These are phyloP conservation scores for Diaporthe australafricana DNA, from an alignment of 2,329 filamentous ascomycete genomes.

Conservation along the genomic window DNA sequence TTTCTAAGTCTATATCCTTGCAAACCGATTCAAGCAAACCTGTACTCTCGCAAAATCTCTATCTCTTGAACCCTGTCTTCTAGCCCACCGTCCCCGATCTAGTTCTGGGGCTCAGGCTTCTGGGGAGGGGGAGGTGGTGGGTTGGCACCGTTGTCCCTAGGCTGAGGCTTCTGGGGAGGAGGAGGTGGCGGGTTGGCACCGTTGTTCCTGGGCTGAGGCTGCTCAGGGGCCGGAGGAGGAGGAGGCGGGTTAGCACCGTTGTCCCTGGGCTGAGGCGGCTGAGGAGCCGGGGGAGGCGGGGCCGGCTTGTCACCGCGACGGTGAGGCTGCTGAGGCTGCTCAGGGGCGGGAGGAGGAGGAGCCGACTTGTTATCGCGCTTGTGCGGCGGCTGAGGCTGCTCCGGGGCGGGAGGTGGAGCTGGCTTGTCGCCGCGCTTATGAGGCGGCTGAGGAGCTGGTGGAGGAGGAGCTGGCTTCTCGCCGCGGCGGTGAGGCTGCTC, in stretches of 20 bases:
- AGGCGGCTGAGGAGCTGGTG: neutral
- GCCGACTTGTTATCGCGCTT: neutral
- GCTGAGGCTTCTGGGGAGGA: neutral
- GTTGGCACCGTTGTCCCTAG: neutral
- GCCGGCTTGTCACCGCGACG: neutral
- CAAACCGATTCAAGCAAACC: neutral
- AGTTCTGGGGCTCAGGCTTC: constrained; percentile 1
- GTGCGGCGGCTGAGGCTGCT: neutral
- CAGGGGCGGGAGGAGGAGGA: neutral
- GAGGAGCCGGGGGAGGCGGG: neutral
- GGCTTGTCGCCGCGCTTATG: neutral
- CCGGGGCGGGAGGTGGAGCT: neutral
- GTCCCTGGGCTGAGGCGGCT: neutral
- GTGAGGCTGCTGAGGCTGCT: neutral
- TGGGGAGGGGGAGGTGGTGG: neutral
- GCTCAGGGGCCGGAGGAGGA: neutral
- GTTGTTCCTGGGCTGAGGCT: neutral
- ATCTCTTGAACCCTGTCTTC: neutral
- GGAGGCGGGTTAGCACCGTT: neutral
- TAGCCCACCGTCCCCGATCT: neutral
- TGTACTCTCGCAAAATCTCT: neutral
- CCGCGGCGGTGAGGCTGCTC: neutral
- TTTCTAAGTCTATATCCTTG: neutral
- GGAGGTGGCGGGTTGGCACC: neutral
- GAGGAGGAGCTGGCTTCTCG: neutral